Base-by-base conservation (phyloP, 1,284 basidiomycete species). In the Takashimella koratensis region DNA sequence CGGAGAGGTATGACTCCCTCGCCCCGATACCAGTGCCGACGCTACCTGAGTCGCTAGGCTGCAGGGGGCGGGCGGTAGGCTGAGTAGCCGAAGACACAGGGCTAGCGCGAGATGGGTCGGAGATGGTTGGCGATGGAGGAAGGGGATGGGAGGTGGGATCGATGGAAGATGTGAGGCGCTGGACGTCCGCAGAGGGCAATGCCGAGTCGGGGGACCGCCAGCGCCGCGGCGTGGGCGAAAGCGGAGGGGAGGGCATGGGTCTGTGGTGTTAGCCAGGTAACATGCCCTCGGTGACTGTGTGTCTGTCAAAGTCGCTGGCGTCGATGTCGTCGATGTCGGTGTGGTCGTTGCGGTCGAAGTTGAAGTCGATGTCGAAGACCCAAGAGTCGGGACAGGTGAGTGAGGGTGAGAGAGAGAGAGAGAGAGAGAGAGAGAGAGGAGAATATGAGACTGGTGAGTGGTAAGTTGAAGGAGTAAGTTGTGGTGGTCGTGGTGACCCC, bases 171-270 rank as follows among this genome's bases (percentile, higher is more conserved):
- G 45, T 58, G 24, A 63, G 51, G 1, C 53, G 41, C 43, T 63
- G 64, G 13, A 70, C 65, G 43, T 66, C 58, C 4, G 65, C 63
- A 25, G 67, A 67, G 3, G 61, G 57, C 19, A 57, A 36, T 8
- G 30, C 16, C 30, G 30, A 8, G 24, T 59, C 59, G 6, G 60
- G 53, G 13, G 63, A 51, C 10, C 63, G 58, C 65, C 68, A 69
- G 51, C 70, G 60, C 20, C 63, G 66, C 20, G 71, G 71, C 8
- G 60, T 61, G 6, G 71, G 71, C 45, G 68, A 70, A 26, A 73
- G 57, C 41, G 71, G 71, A 43, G 70, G 67, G 27, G 67, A 58
- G 45, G 68, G 50, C 49, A 51, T 54, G 40, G 36, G 25, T 8
- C 12, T 19, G 41, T 42, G 16, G 41, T n/a, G 20, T 46, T 21